Percentiles rank a stretch among this genome's conserved stretches.
Evolutionary conservation across 306 rosid genomes (phyloP).

Genomic region (Abrus precatorius): DNA sequence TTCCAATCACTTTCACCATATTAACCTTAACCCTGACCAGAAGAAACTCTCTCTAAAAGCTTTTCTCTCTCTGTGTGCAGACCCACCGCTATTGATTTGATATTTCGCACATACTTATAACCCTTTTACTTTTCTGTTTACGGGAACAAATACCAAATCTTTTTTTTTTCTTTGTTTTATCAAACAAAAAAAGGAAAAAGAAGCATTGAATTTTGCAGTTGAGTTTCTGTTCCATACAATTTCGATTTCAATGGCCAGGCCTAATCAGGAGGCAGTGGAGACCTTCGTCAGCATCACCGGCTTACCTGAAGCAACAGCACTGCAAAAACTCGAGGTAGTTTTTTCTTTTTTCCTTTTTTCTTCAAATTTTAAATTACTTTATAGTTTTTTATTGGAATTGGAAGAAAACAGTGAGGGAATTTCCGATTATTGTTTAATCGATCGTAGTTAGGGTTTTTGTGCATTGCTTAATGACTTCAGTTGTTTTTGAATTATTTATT

Average conservation of each 20-base stretch:
- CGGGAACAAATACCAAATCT: neutral
- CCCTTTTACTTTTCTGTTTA: too few species aligned
- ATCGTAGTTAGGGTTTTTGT: slow-evolving; percentile 40
- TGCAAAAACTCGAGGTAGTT: slow-evolving; percentile 68
- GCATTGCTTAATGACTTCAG: slow-evolving; percentile 18
- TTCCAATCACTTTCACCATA: slow-evolving; percentile 21
- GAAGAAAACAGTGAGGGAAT: neutral
- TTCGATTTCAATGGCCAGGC: slow-evolving; percentile 77
- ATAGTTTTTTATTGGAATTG: slow-evolving; percentile 12
- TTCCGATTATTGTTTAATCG: neutral
- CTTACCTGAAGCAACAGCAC: slow-evolving; percentile 68
- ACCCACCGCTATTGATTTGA: neutral
- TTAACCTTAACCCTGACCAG: neutral
- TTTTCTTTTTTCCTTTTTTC: too few species aligned
- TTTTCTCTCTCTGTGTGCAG: neutral
- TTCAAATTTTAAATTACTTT: neutral
- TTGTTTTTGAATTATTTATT: slow-evolving; percentile 17
- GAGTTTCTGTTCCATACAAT: slow-evolving; percentile 29
- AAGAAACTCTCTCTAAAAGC: slow-evolving; percentile 14
- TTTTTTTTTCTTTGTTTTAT: neutral
- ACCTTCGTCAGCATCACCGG: slow-evolving; percentile 87
- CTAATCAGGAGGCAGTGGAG: slow-evolving; percentile 79
- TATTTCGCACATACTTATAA: too few species aligned
- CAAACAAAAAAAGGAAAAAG: neutral
- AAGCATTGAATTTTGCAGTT: neutral